phyloP scores from a whole-genome alignment of 2,329 filamentous ascomycete species.

The Biscogniauxia mediterranea region DNA sequence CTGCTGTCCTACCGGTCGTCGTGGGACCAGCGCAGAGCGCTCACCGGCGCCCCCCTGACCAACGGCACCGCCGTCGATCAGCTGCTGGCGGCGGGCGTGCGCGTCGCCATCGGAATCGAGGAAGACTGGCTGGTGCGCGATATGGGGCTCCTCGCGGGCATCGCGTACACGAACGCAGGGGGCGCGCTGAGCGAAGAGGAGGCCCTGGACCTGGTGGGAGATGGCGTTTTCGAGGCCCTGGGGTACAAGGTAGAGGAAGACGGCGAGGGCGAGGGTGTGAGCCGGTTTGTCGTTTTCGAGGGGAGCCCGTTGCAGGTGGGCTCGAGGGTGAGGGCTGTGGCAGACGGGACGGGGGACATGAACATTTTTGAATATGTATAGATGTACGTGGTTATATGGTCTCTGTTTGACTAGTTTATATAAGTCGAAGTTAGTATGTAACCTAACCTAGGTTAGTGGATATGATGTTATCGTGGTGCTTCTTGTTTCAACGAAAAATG shows the following conservation, averaged over 20 bases:
- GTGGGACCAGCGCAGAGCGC: constrained; percentile 62
- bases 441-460: no score
- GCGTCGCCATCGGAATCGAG: constrained; percentile 55
- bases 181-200: constrained; percentile 52
- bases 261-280: constrained; percentile 14
- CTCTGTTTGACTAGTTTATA: no score
- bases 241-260: constrained; percentile 39
- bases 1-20: constrained; percentile 51
- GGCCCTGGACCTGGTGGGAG: constrained; percentile 56
- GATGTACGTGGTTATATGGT: no score
- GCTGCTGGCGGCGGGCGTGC: constrained; percentile 58
- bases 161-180: constrained; percentile 55
- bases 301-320: constrained; percentile 62
- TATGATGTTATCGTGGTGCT: no score
- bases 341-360: constrained; percentile 39
- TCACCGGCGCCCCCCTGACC: constrained; percentile 64
- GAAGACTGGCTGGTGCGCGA: constrained; percentile 64
- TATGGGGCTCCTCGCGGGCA: constrained; percentile 58
- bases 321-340: constrained; percentile 53
- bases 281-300: constrained; percentile 62
- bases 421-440: no score
- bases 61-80: constrained; percentile 61
- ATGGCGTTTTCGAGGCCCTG: constrained; percentile 57
- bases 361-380: constrained; percentile 31
- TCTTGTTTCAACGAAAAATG: no score